Evolutionary conservation across 2,329 filamentous ascomycete species (phyloP), one percentile per base, ranked within the genome.

Genomic region (Colletotrichum scovillei): DNA sequence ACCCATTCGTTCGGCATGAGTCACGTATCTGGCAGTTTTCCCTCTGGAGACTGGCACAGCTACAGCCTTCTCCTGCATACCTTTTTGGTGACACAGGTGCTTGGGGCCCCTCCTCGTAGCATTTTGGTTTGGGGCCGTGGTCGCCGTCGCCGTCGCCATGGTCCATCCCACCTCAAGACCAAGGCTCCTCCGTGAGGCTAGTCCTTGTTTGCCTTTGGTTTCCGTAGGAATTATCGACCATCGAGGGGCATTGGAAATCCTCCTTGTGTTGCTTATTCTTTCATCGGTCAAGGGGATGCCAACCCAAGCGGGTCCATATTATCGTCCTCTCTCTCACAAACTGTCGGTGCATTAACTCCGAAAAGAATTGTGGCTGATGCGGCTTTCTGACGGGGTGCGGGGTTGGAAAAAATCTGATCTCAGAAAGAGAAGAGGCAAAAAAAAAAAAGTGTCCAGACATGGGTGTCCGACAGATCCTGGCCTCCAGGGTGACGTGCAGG

Each of bases 401-500:
- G 70, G 70, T 73, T 46, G 63, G 5, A 53, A 24, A 63, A 73
- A 65, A 49, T 60, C 70, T 70, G 67, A 57, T 70, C 53, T 55
- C 12, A 24, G 32, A 24, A 56, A 22, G n/a, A 28, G 11, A 55
- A 28, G 52, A 24, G 22, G 52, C 5, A 16, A 28, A 24, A 28
- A 16, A 28, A 24, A 24, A 55, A n/a, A n/a, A 26, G 55, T 28
- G 24, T 55, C 28, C 52, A 19, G 69, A 71, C 69, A n/a, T 57
- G 69, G 63, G 69, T 72, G 69, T 58, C 64, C 35, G 55, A 72
- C 58, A 62, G 4, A 66, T 49, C 42, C 42, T 49, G 42, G 67
- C 52, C 62, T 63, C 71, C 62, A 58, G 30, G 67, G 70, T 73
- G 70, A 73, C 70, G 70, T 73, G 70, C 70, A 73, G 70, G 42